Conservation (phyloP, 352 stramenopile species). For the Pythium chondricola region DNA sequence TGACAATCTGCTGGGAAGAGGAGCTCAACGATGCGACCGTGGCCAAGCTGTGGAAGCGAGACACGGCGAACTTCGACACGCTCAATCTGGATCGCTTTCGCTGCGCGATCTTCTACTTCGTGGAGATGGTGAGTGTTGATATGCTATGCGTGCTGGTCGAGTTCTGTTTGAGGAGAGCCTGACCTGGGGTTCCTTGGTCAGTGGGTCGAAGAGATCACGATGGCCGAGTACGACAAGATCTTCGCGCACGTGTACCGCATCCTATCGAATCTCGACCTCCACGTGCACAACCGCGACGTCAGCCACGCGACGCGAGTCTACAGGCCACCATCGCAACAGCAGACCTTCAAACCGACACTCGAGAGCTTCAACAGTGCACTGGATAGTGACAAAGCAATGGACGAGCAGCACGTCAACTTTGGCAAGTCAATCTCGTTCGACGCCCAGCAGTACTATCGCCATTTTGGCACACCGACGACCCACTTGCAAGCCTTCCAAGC, state of each 20-base stretch:
- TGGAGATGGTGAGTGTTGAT: slow-evolving; percentile 36
- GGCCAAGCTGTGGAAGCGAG: slow-evolving; percentile 41
- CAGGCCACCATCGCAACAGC: slow-evolving; percentile 3
- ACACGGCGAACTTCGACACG: slow-evolving; percentile 23
- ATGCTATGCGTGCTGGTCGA: background rate
- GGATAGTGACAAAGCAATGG: slow-evolving; percentile 23
- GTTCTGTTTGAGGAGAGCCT: background rate
- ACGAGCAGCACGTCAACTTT: slow-evolving; percentile 28
- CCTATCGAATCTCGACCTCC: slow-evolving; percentile 10
- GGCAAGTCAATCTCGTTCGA: slow-evolving; percentile 40
- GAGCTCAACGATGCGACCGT: slow-evolving; percentile 38
- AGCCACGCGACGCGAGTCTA: background rate
- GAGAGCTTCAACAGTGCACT: slow-evolving; percentile 27
- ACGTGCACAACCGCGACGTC: background rate
- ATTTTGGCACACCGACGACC: slow-evolving; percentile 20
- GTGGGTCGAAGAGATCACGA: slow-evolving; percentile 34
- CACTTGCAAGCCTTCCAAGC: slow-evolving; percentile 19
- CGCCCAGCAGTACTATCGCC: slow-evolving; percentile 23
- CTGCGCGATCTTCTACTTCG: slow-evolving; percentile 53
- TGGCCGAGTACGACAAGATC: slow-evolving; percentile 31
- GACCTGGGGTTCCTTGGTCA: background rate
- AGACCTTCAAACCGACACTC: slow-evolving; percentile 27
- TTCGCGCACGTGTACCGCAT: slow-evolving; percentile 26
- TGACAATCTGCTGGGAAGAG: slow-evolving; percentile 60
- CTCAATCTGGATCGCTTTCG: slow-evolving; percentile 51